A percentile compares a stretch with the other conserved stretches of the same genome.
phyloP scores from a whole-genome alignment of 2,329 filamentous ascomycete genomes.

The Ophiocordyceps robertsii region DNA sequence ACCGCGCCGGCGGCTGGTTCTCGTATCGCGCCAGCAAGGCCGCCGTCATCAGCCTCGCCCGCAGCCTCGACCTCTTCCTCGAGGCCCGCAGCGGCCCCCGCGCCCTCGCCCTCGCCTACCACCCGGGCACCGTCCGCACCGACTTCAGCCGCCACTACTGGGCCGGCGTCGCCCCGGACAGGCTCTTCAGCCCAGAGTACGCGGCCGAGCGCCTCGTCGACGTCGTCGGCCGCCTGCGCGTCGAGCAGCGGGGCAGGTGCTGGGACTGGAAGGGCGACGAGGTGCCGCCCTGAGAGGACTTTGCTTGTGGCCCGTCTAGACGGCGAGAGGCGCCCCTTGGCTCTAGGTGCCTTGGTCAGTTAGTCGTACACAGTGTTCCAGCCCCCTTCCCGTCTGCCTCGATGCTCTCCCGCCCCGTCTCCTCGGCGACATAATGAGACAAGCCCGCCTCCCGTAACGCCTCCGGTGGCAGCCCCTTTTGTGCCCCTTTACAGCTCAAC shows the following conservation, averaged over 20 bases:
- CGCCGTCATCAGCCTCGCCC: constrained; percentile 56
- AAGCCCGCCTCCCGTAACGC: too few species aligned
- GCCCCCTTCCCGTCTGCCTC: too few species aligned
- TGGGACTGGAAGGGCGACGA: constrained; percentile 60
- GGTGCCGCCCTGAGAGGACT: constrained; percentile 34
- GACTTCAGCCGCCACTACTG: constrained; percentile 61
- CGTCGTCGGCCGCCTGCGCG: constrained; percentile 36
- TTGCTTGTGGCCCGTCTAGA: background rate
- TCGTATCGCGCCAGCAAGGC: constrained; percentile 67
- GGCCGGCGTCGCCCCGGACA: constrained; percentile 43
- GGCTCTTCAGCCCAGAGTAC: constrained; percentile 53
- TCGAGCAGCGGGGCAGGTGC: constrained; percentile 45
- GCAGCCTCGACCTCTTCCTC: constrained; percentile 58
- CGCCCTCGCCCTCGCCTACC: constrained; percentile 56
- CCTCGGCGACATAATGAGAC: too few species aligned
- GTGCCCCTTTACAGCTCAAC: constrained; percentile 34
- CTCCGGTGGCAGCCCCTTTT: too few species aligned
- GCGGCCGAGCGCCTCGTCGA: constrained; percentile 51
- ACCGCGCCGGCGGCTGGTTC: constrained; percentile 68
- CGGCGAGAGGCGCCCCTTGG: too few species aligned
- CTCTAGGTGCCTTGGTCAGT: too few species aligned
- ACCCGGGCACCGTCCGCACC: constrained; percentile 72
- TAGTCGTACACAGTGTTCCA: too few species aligned
- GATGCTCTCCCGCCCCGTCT: too few species aligned
- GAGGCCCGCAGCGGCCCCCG: constrained; percentile 40